Evolutionary conservation across 2,329 filamentous ascomycete genomes (phyloP), one percentile per base, ranked within the genome.

Genomic region (Tolypocladium nubicola): DNA sequence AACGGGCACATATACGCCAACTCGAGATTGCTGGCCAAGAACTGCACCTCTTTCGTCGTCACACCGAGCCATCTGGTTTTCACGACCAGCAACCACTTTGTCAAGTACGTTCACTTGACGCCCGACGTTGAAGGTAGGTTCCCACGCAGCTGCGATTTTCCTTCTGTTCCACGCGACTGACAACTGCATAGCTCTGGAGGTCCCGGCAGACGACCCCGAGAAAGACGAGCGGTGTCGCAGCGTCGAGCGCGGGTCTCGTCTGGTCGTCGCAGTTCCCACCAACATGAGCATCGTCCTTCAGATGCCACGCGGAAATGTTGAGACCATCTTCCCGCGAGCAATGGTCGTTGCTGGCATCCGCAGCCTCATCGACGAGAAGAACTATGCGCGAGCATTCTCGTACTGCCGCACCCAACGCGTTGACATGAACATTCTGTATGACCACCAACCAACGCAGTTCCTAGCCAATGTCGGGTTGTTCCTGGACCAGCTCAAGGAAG

Each of bases 361-460:
- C 53, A 82, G 83, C 54, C 84, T 88, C 55, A 89, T 99, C 55
- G 87, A 91, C 56, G 77, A 82, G 38, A 89, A 88, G 69, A 84
- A 94, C 65, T 99, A 97, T 67, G 83, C 81, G 53, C 84, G 83
- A 55, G 94, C 94, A 0, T 99, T 97, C 68, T 77, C 88, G 26
- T 87, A 90, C 61, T 97, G 94, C 69, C 85, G 94, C 54, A 93
- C 86, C 26, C 95, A 99, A 69, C 84, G 95, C 63, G 94, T 99
- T 1, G 94, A 99, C 67, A 92, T 97, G 88, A 99, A 99, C 67
- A 93, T 99, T 60, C 77, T 99, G 2, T 93, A 96, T 67, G 94
- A 99, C 67, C 90, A 97, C 72, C 85, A 85, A n/a, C 90, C 93
- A 0, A 79, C 85, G 41, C 89, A 95, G 63, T 97, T 99, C 68